phyloP scores from a whole-genome alignment of 2,329 filamentous ascomycete genomes.

The Hypomyces perniciosus region DNA sequence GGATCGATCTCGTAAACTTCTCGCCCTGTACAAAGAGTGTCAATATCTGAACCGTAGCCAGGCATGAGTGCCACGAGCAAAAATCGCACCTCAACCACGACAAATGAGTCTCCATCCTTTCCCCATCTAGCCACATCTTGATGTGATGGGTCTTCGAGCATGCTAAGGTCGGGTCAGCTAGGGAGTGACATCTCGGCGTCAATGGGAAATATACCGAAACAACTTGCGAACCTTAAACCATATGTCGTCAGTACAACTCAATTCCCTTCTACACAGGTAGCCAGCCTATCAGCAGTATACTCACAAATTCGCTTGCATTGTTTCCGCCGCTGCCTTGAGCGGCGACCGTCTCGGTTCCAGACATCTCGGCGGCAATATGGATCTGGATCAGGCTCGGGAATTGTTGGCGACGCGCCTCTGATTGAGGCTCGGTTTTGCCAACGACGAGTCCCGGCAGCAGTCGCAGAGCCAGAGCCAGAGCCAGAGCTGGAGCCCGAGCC shows the following conservation, averaged over 20 bases:
- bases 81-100: slow-evolving; percentile 78
- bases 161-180: slow-evolving; percentile 34
- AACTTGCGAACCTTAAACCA: slow-evolving; percentile 80
- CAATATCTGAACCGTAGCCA: slow-evolving; percentile 3
- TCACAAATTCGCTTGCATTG: slow-evolving; percentile 93
- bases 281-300: slow-evolving; percentile 31
- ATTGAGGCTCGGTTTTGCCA: slow-evolving; percentile 9
- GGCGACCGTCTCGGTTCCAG: slow-evolving; percentile 27
- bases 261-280: neutral
- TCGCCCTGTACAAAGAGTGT: slow-evolving; percentile 63
- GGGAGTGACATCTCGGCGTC: neutral
- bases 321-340: slow-evolving; percentile 50
- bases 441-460: neutral
- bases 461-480: slow-evolving; percentile 1
- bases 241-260: slow-evolving; percentile 2
- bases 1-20: slow-evolving; percentile 94
- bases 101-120: slow-evolving; percentile 89
- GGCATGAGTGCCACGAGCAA: neutral
- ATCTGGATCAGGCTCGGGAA: neutral
- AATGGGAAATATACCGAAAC: slow-evolving; percentile 68
- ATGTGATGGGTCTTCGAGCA: slow-evolving; percentile 94
- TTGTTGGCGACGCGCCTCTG: slow-evolving; percentile 10
- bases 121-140: slow-evolving; percentile 93
- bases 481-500: too few species aligned
- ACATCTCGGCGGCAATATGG: slow-evolving; percentile 22